Evolutionary conservation across 1,284 basidiomycete species (phyloP).

Genomic region (Austroboletus niveus): DNA sequence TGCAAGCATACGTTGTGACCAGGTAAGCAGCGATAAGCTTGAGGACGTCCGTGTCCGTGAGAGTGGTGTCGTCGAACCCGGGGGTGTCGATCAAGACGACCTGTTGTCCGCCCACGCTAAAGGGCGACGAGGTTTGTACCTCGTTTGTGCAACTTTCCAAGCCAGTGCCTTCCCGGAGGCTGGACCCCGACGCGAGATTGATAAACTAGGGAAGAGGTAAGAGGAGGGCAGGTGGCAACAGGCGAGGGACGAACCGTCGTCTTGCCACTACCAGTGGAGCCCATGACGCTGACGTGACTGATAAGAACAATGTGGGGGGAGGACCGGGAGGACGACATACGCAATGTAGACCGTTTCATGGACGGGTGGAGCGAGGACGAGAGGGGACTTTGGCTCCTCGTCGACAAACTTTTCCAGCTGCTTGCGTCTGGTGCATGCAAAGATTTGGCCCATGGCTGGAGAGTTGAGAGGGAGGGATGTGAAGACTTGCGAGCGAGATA

Average conservation of each 20-base stretch:
- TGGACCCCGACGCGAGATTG: constrained; percentile 35
- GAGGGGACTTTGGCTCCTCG: constrained; percentile 26
- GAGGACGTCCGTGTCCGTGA: constrained; percentile 37
- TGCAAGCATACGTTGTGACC: constrained; percentile 28
- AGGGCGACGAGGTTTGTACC: constrained; percentile 32
- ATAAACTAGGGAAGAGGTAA: constrained; percentile 31
- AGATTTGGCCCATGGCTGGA: constrained; percentile 28
- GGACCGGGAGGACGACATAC: constrained; percentile 18
- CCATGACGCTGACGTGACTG: constrained; percentile 33
- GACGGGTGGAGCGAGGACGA: constrained; percentile 5
- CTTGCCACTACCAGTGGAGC: constrained; percentile 35
- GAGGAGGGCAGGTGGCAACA: constrained; percentile 5
- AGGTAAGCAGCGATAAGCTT: constrained; percentile 38
- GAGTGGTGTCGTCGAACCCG: constrained; percentile 38
- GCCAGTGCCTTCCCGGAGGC: constrained; percentile 30
- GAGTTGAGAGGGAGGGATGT: constrained; percentile 15
- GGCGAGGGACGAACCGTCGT: constrained; percentile 28
- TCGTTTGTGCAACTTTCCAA: constrained; percentile 38
- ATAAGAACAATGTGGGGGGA: constrained; percentile 21
- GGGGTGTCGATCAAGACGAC: constrained; percentile 38
- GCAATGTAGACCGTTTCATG: constrained; percentile 31
- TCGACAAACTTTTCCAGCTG: constrained; percentile 28
- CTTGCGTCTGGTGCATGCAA: constrained; percentile 29
- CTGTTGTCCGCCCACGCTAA: constrained; percentile 28
- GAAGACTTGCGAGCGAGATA: constrained; percentile 25